phyloP scores from a whole-genome alignment of 768 basidiomycete genomes.

The Boletus sensibilis region DNA sequence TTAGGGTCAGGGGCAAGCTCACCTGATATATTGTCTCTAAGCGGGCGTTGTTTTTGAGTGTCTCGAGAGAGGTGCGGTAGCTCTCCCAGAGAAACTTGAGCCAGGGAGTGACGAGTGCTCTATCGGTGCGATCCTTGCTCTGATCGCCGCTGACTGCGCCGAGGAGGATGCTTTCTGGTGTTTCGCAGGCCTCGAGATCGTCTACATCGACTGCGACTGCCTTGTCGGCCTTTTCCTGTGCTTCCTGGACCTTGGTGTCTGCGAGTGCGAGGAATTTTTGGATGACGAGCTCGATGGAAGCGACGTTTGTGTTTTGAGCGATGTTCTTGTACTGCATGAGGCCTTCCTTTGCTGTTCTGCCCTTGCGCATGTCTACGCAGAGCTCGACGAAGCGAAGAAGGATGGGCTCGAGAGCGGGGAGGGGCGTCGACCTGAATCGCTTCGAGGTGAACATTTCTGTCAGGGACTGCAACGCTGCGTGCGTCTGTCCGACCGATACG shows the following conservation, averaged over 20 bases:
- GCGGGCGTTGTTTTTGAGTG: conserved; percentile 92
- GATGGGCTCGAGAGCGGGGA: conserved; percentile 90
- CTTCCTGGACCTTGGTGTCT: conserved; percentile 79
- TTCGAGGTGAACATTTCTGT: conserved; percentile 93
- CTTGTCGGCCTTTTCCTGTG: conserved; percentile 83
- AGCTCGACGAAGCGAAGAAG: conserved; percentile 95
- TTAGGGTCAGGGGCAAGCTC: conserved; percentile 20
- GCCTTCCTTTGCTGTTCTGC: conserved; percentile 86
- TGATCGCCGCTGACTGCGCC: conserved; percentile 88
- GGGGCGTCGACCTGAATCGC: conserved; percentile 88
- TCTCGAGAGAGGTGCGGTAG: conserved; percentile 93
- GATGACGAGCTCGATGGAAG: conserved; percentile 89
- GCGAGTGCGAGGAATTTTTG: conserved; percentile 79
- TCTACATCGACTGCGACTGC: conserved; percentile 80
- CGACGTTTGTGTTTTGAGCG: conserved; percentile 88
- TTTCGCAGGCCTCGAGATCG: conserved; percentile 94
- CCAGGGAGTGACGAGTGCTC: conserved; percentile 95
- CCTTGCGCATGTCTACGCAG: conserved; percentile 93
- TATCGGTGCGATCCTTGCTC: conserved; percentile 91
- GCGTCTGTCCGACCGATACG: conserved; percentile 86
- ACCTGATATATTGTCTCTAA: conserved; percentile 95
- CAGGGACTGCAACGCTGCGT: conserved; percentile 86
- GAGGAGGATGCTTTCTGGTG: conserved; percentile 87
- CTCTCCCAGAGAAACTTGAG: conserved; percentile 99
- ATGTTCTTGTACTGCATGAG: conserved; percentile 98